These are phyloP conservation scores for Colletotrichum siamense DNA, from an alignment of 2,329 filamentous ascomycete genomes.

Conservation along the genomic window DNA sequence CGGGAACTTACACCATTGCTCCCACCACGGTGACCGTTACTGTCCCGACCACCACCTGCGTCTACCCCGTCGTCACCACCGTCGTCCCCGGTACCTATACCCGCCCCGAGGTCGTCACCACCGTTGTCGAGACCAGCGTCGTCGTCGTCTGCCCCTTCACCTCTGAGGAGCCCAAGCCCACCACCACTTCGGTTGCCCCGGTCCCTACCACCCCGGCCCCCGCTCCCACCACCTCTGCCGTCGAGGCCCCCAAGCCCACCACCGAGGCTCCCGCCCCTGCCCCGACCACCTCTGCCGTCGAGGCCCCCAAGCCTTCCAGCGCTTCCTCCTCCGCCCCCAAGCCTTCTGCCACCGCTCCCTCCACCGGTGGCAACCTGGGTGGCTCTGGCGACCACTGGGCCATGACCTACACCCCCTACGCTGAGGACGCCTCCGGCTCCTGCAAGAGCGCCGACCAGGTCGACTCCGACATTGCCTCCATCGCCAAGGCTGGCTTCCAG, in stretches of 20 bases:
- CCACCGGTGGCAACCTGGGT: constrained; percentile 36
- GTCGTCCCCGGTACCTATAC: constrained; percentile 77
- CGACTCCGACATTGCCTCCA: constrained; percentile 62
- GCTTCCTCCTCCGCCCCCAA: constrained; percentile 25
- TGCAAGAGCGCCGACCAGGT: constrained; percentile 72
- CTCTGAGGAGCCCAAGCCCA: constrained; percentile 35
- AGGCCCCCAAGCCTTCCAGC: constrained; percentile 23
- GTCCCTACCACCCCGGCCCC: constrained; percentile 11
- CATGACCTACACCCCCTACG: constrained; percentile 84
- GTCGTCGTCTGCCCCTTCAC: constrained; percentile 76
- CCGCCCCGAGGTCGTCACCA: constrained; percentile 69
- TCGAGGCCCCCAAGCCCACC: constrained; percentile 24
- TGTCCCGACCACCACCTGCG: constrained; percentile 58
- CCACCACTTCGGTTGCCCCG: constrained; percentile 27
- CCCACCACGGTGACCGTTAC: constrained; percentile 67
- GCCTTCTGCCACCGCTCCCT: constrained; percentile 28
- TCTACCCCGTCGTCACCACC: constrained; percentile 70
- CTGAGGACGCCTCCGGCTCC: constrained; percentile 49
- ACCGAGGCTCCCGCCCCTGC: constrained; percentile 19
- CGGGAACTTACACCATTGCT: constrained; percentile 79
- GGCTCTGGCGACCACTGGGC: constrained; percentile 67
- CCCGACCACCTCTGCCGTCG: constrained; percentile 25
- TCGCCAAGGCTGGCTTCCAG: constrained; percentile 71
- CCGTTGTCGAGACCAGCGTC: constrained; percentile 70
- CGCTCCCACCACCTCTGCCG: constrained; percentile 29